A percentile compares a stretch with the other conserved stretches of the same genome.
Conservation (phyloP, 2,329 filamentous ascomycete species). For the Pestalotiopsis fici region DNA sequence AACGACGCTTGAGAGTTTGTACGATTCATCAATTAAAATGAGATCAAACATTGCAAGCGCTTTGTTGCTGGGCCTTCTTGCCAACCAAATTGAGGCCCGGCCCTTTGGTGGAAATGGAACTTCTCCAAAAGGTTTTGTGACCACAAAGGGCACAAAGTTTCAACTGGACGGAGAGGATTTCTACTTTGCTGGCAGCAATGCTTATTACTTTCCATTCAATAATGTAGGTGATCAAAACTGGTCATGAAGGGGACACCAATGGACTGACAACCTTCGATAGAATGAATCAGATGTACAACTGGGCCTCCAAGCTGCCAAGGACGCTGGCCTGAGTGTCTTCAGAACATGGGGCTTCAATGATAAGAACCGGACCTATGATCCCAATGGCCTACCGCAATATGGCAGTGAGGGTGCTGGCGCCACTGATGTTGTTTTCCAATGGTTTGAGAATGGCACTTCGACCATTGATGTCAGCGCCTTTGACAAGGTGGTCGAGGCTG, state of each 20-base stretch:
- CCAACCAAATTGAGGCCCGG: not conserved
- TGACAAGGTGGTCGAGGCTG: slow-evolving; percentile 52
- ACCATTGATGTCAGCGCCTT: slow-evolving; percentile 46
- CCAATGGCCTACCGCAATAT: slow-evolving; percentile 50
- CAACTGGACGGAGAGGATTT: slow-evolving; percentile 55
- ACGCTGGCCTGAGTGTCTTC: slow-evolving; percentile 43
- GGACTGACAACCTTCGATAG: slow-evolving; percentile 22
- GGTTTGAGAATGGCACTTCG: slow-evolving; percentile 43
- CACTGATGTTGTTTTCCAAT: slow-evolving; percentile 47
- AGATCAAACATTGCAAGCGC: not conserved
- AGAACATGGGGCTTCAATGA: slow-evolving; percentile 62
- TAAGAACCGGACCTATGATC: slow-evolving; percentile 49
- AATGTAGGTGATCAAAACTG: slow-evolving; percentile 35
- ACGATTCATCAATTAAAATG: slow-evolving; percentile 1
- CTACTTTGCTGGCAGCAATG: slow-evolving; percentile 59
- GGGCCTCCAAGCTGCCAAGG: slow-evolving; percentile 21
- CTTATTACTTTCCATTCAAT: slow-evolving; percentile 57
- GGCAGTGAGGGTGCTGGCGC: slow-evolving; percentile 48
- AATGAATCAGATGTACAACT: slow-evolving; percentile 35
- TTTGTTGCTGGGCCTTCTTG: not conserved
- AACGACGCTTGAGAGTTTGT: not conserved
- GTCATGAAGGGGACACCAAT: not conserved
- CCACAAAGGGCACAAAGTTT: slow-evolving; percentile 50
- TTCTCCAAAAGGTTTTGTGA: slow-evolving; percentile 43
- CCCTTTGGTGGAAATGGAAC: slow-evolving; percentile 1